These are phyloP conservation scores for Trichosanthes cucumerina DNA, from an alignment of 306 rosid genomes.

Conservation along the genomic window DNA sequence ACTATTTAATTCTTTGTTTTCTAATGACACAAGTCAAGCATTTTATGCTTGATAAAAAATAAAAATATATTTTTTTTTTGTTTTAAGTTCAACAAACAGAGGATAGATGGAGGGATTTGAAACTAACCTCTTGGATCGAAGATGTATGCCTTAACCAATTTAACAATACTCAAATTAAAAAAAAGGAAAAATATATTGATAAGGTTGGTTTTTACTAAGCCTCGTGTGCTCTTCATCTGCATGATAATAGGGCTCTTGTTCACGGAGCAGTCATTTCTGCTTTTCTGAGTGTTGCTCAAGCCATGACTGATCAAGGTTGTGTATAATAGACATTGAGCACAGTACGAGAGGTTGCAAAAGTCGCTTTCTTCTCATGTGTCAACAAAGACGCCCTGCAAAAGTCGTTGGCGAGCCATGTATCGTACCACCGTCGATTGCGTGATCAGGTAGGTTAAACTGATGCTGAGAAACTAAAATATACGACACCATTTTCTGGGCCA, in stretches of 20 bases:
- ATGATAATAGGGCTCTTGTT: constrained; percentile 67
- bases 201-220: not conserved
- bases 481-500: not conserved
- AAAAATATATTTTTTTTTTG: not conserved
- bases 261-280: constrained; percentile 90
- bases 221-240: constrained; percentile 15
- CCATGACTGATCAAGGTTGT: constrained; percentile 97
- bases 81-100: no score
- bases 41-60: not conserved
- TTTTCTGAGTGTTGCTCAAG: constrained; percentile 87
- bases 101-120: no score
- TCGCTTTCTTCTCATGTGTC: constrained; percentile 11
- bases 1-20: not conserved
- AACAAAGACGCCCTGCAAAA: not conserved
- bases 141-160: no score
- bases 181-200: no score
- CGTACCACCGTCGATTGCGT: not conserved
- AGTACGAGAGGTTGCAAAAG: constrained; percentile 11
- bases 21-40: not conserved
- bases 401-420: not conserved
- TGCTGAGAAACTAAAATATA: not conserved
- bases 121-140: no score
- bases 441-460: not conserved
- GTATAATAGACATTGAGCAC: constrained; percentile 33
- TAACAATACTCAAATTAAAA: no score